phyloP scores from a whole-genome alignment of 164 flowering plant genomes.

The Stephania cephalantha region DNA sequence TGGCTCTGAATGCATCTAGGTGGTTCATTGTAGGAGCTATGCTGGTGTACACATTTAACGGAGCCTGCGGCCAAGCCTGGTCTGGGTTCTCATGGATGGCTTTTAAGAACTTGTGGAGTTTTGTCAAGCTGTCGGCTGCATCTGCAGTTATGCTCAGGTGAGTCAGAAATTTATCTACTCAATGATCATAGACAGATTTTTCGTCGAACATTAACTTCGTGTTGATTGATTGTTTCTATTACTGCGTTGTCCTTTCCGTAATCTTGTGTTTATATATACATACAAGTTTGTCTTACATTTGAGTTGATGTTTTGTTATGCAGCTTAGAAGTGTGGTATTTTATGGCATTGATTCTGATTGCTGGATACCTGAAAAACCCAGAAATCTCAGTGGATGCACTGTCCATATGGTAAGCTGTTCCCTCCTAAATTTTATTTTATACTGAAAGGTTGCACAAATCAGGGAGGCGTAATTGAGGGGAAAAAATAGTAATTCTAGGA shows the following conservation, averaged over 20 bases:
- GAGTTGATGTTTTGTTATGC: too few species aligned
- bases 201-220: too few species aligned
- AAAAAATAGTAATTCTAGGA: too few species aligned
- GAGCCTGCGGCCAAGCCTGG: slow-evolving; percentile 61
- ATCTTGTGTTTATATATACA: too few species aligned
- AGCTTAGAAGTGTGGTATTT: slow-evolving; percentile 72
- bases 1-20: slow-evolving; percentile 62
- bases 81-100: slow-evolving; percentile 59
- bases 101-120: slow-evolving; percentile 52
- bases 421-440: too few species aligned
- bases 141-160: slow-evolving; percentile 78
- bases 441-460: too few species aligned
- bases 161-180: not conserved
- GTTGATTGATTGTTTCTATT: slow-evolving; percentile 5
- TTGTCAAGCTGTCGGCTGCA: slow-evolving; percentile 56
- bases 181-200: too few species aligned
- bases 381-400: slow-evolving; percentile 57
- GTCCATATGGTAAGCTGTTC: slow-evolving; percentile 46
- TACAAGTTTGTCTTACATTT: too few species aligned
- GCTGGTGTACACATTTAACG: slow-evolving; percentile 44
- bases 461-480: too few species aligned
- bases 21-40: slow-evolving; percentile 53
- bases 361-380: slow-evolving; percentile 60
- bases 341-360: slow-evolving; percentile 60
- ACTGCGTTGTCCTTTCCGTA: too few species aligned